A percentile compares a stretch with the other conserved stretches of the same genome.
phyloP scores from a whole-genome alignment of 345 rosid genomes.

The Gossypium ekmanianum region DNA sequence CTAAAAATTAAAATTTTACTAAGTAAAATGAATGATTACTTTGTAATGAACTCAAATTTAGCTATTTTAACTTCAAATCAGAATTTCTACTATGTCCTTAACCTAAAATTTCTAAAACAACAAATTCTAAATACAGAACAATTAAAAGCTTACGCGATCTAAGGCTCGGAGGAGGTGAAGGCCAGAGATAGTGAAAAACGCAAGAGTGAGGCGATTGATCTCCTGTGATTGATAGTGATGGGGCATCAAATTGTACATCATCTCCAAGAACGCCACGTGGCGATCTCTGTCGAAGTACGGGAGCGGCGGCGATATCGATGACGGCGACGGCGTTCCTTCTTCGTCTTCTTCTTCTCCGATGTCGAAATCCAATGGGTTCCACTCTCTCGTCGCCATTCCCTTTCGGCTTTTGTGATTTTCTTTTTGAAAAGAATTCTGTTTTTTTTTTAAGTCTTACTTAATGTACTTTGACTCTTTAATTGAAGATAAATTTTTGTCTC shows the following conservation, averaged over 20 bases:
- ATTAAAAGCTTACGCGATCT: conserved; percentile 41
- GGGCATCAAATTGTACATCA: conserved; percentile 80
- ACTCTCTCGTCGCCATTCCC: conserved; percentile 9
- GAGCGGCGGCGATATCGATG: conserved; percentile 19
- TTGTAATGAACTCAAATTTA: neutral
- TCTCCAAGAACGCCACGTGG: conserved; percentile 58
- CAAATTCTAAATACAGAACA: neutral
- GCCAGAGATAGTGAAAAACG: conserved; percentile 75
- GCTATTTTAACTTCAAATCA: neutral
- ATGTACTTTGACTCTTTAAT: neutral
- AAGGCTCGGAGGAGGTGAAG: conserved; percentile 66
- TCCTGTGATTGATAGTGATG: conserved; percentile 72
- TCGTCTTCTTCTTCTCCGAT: conserved; percentile 22
- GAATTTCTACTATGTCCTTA: neutral
- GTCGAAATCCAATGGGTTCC: conserved; percentile 19
- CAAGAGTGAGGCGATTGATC: conserved; percentile 84
- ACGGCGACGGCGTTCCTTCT: conserved; percentile 25
- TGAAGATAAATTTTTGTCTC: neutral
- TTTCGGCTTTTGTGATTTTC: neutral
- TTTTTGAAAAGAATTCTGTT: neutral
- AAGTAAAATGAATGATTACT: neutral
- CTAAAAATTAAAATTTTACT: neutral
- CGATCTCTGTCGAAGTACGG: conserved; percentile 46
- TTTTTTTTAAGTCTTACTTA: neutral
- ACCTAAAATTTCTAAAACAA: neutral